Evolutionary conservation across 2,329 filamentous ascomycete genomes (phyloP).

Genomic region (Aspergillus niger): DNA sequence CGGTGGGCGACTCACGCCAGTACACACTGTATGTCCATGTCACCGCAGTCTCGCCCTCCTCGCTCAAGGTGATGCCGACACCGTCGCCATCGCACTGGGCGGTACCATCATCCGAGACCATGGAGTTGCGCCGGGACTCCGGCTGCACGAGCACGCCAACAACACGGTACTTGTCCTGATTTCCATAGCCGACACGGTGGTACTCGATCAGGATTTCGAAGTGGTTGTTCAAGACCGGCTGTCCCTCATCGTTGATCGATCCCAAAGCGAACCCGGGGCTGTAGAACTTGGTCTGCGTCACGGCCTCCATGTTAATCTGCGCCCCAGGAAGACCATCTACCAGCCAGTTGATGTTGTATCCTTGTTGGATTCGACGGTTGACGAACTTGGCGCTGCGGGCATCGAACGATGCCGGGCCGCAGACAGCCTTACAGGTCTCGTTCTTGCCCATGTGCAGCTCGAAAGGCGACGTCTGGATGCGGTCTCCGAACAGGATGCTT

Average conservation of each 20-base stretch:
- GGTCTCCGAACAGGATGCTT: constrained; percentile 95
- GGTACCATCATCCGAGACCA: constrained; percentile 51
- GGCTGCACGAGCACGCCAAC: constrained; percentile 91
- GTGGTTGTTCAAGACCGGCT: constrained; percentile 81
- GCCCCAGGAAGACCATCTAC: constrained; percentile 92
- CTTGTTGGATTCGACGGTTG: constrained; percentile 77
- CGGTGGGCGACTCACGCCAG: constrained; percentile 81
- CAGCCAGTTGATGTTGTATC: constrained; percentile 93
- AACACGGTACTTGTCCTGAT: constrained; percentile 71
- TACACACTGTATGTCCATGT: constrained; percentile 90
- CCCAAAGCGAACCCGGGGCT: constrained; percentile 89
- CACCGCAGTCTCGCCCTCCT: constrained; percentile 66
- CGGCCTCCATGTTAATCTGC: constrained; percentile 74
- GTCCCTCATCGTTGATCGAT: constrained; percentile 53
- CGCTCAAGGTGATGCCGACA: constrained; percentile 64
- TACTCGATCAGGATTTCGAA: constrained; percentile 95
- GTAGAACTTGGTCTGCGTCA: constrained; percentile 79
- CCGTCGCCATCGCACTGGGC: constrained; percentile 65
- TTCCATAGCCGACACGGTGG: constrained; percentile 67
- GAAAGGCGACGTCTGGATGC: constrained; percentile 95
- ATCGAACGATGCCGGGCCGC: constrained; percentile 66
- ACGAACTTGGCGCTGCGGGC: constrained; percentile 72
- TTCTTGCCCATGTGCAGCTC: constrained; percentile 84
- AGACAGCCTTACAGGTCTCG: constrained; percentile 82
- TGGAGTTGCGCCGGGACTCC: constrained; percentile 65